These are phyloP conservation scores for Dissophora ornata DNA, from an alignment of 192 early-diverging fungal species.

Conservation along the genomic window DNA sequence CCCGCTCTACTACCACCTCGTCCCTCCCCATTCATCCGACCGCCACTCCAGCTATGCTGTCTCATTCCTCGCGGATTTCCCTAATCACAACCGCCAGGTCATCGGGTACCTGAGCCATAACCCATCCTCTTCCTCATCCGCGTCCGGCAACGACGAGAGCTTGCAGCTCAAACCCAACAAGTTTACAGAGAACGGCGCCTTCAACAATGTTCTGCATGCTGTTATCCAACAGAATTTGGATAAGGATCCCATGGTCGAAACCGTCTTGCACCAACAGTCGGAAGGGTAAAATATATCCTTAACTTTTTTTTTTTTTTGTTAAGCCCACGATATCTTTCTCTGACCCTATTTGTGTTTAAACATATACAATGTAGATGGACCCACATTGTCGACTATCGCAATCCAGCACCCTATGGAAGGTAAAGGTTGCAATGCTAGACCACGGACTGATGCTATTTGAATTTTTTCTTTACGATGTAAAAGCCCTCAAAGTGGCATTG, in stretches of 20 bases:
- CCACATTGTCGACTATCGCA: slow-evolving; percentile 41
- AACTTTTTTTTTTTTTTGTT: slow-evolving; percentile 8
- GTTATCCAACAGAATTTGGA: slow-evolving; percentile 25
- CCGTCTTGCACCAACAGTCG: slow-evolving; percentile 32
- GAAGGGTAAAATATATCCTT: slow-evolving; percentile 52
- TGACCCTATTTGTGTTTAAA: too few relatives aligned
- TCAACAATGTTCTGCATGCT: slow-evolving; percentile 24
- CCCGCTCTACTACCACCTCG: slow-evolving; percentile 44
- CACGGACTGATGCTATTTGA: too few relatives aligned
- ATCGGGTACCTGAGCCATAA: slow-evolving; percentile 27
- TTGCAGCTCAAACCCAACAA: slow-evolving; percentile 20
- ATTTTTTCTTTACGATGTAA: too few relatives aligned
- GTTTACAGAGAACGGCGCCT: slow-evolving; percentile 45
- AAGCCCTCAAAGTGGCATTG: too few relatives aligned
- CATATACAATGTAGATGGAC: slow-evolving; percentile 32
- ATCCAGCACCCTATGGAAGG: slow-evolving; percentile 49
- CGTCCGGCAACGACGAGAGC: too few relatives aligned
- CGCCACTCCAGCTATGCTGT: slow-evolving; percentile 14
- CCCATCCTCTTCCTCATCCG: too few relatives aligned
- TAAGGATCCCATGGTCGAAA: slow-evolving; percentile 34
- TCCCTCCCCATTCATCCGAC: background rate
- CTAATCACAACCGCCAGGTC: slow-evolving; percentile 21
- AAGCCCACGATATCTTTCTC: too few relatives aligned
- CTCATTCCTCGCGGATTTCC: slow-evolving; percentile 38
- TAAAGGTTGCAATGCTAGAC: slow-evolving; percentile 1